Evolutionary conservation across 1,284 basidiomycete species (phyloP), one percentile per base, ranked within the genome.

Genomic region (Microbotryum violaceum): DNA sequence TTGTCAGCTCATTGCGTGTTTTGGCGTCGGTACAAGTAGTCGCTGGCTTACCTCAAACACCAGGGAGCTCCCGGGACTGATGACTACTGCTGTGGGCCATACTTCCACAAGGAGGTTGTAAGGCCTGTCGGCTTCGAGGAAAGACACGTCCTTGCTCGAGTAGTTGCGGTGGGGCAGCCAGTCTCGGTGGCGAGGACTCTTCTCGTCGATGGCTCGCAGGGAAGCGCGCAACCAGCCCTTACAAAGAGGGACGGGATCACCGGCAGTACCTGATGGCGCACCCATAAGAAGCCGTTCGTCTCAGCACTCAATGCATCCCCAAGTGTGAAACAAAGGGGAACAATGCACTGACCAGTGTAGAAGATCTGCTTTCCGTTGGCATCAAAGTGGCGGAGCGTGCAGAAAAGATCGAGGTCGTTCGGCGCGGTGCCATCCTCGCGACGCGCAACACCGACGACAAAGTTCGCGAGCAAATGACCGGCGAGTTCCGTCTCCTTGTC

Each of bases 201-300:
- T 27, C 16, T 59, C 49, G 62, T 73, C 68, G 54, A 74, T 65
- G 4, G 64, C 66, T 20, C 74, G 72, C 1, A 74, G 58, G 0
- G 74, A 75, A 5, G 65, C 70, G 10, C 74, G 72, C 7, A 75
- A 70, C 72, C 71, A 74, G 47, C 74, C 74, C 60, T 75, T 75
- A 55, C 62, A 64, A 10, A 74, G 62, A 1, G 73, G 73, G 20
- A 71, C 72, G 0, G 71, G 71, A 54, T 75, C 74, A 6, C 74
- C 74, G 9, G 72, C 73, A 2, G 74, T 73, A 20, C 66, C 69
- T 57, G 48, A 27, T 9, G 27, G 49, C 21, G 10, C 6, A 29
- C 37, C 21, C 37, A 47, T 42, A n/a, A 7, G 7, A 31, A 8
- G 8, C 31, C 7, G 9, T 1, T 31, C 31, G 31, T 31, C 31